Conservation (phyloP, 768 basidiomycete species). For the Mrakia blollopis region DNA sequence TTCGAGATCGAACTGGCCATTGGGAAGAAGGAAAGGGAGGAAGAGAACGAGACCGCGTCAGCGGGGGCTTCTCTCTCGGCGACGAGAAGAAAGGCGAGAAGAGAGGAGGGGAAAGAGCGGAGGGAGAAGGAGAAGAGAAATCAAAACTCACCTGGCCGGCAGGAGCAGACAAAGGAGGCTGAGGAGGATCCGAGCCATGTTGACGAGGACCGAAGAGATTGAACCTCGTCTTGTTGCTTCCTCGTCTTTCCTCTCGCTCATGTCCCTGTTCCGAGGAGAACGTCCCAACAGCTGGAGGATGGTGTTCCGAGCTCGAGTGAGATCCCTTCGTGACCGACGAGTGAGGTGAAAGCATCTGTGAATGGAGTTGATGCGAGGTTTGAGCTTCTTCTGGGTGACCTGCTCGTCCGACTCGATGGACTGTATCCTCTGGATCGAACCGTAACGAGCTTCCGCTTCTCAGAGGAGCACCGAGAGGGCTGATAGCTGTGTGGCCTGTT, state of each 20-base stretch:
- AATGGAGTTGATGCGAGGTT: slow-evolving; percentile 35
- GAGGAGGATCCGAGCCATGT: background rate
- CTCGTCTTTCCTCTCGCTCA: background rate
- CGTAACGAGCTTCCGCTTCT: slow-evolving; percentile 18
- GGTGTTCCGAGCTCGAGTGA: background rate
- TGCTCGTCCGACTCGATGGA: slow-evolving; percentile 42
- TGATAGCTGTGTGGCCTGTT: no score
- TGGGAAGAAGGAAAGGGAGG: background rate
- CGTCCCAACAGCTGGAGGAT: slow-evolving; percentile 4
- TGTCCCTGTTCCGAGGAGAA: background rate
- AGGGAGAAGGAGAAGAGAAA: background rate
- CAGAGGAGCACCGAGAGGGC: background rate
- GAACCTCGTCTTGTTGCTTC: background rate
- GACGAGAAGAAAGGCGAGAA: no score
- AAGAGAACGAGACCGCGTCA: background rate
- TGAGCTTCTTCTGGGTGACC: slow-evolving; percentile 36
- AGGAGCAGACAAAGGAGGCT: background rate
- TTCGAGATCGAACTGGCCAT: background rate
- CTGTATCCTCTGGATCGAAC: slow-evolving; percentile 44
- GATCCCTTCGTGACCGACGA: slow-evolving; percentile 13
- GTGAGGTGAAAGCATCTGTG: background rate
- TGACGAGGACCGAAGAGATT: background rate
- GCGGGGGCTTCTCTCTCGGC: background rate
- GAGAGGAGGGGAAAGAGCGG: no score
- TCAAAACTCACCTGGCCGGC: background rate